Evolutionary conservation across 305 asterid genomes (phyloP), one percentile per base, ranked within the genome.

Genomic region (Nicotiana rustica): DNA sequence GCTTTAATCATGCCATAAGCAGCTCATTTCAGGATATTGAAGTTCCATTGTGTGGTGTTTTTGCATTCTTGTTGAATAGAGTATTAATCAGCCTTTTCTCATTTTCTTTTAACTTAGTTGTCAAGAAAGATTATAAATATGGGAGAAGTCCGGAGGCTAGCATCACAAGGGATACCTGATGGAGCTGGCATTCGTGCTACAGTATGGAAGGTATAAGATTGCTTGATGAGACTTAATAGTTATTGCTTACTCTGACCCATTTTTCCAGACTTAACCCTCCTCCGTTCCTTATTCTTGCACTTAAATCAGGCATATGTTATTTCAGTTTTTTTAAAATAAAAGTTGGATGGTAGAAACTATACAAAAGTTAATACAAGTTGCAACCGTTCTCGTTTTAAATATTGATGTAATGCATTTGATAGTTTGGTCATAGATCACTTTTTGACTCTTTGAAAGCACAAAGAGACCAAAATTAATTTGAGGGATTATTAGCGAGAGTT

Each of bases 181-280:
- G 98, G 93, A 86, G 93, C 92, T 87, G 98, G 98, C 73, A 89
- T 93, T 84, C 99, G 98, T 29, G 90, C 99, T 65, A 89, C 89
- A 2, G 97, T 92, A 76, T 96, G 99, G 99, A 94, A 96, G 98
- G 99, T 96, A 90, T 47, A 67, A 68, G 35, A 62, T 75, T 75
- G 47, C 10, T 52, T 75, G 47, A 14, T 4, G 47, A 73, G 65
- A 49, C 29, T 49, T 75, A 25, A 0, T 15, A 9, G 49, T 41
- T 41, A 41, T 41, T 41, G 0, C 67, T 75, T 17, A 0, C 1
- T 0, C 10, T 52, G 44, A 52, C 5, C 65, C 80, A 75, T 29
- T 7, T 52, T 31, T 52, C 5, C 66, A 0, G 4, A 75, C 17
- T 52, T 29, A 29, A 75, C 55, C 31, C 80, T 75, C 29, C 80